phyloP scores from a whole-genome alignment of 371 early-diverging fungal genomes.

The Nosema muscidifuracis region DNA sequence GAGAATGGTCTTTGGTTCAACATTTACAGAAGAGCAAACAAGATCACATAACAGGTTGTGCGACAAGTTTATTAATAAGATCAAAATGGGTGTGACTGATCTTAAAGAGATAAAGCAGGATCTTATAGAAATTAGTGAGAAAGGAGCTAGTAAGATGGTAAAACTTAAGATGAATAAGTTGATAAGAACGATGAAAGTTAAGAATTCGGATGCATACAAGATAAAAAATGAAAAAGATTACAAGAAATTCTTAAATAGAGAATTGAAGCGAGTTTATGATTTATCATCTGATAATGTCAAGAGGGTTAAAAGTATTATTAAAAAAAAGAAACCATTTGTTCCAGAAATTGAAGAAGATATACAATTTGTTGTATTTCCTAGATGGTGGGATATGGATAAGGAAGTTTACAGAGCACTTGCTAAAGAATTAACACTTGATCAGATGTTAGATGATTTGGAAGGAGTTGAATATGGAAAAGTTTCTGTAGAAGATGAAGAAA shows the following conservation, averaged over 20 bases:
- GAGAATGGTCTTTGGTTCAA: not conserved
- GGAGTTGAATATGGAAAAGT: not conserved
- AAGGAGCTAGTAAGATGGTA: slow-evolving; percentile 1
- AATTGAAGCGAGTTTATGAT: not conserved
- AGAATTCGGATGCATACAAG: not conserved
- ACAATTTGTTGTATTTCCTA: slow-evolving; percentile 8
- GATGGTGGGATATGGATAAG: slow-evolving; percentile 1
- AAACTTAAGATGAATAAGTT: slow-evolving; percentile 8
- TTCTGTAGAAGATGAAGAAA: not conserved
- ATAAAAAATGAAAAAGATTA: slow-evolving; percentile 4
- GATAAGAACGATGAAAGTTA: slow-evolving; percentile 2
- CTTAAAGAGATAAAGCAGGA: slow-evolving; percentile 12
- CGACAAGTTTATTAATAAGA: not conserved
- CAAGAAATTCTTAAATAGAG: slow-evolving; percentile 2
- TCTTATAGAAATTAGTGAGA: slow-evolving; percentile 8
- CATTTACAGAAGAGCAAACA: not conserved
- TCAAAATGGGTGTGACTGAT: not conserved
- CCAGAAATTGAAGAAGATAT: slow-evolving; percentile 18
- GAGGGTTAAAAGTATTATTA: not conserved
- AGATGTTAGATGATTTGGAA: not conserved
- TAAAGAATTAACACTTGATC: not conserved
- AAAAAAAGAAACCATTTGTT: not conserved
- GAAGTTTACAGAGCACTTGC: not conserved
- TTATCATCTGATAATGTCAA: not conserved
- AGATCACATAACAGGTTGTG: not conserved